Evolutionary conservation across 2,329 filamentous ascomycete genomes (phyloP), one percentile per base, ranked within the genome.

Genomic region (Pyricularia pennisetigena): DNA sequence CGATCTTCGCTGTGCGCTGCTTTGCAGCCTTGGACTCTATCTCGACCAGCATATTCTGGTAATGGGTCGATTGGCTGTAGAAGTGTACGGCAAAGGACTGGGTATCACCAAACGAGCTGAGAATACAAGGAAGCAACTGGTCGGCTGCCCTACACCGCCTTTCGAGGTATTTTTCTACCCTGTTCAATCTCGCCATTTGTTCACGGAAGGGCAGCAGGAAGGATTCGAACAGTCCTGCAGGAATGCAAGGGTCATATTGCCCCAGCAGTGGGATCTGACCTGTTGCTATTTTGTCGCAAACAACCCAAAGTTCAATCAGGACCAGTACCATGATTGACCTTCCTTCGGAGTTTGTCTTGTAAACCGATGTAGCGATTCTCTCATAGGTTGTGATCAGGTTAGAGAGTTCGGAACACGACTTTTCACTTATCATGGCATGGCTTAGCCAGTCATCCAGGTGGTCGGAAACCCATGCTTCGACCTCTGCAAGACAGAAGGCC

Each of bases 221-320:
- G 1, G 75, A 78, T 26, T 82, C 75, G 2, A 85, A 77, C 0
- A 83, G 67, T 0, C 71, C 61, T 0, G 67, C 14, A 0, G 79
- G 78, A 0, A 89, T 73, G 4, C 80, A 80, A 0, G 82, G 78
- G 8, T 79, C 73, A 69, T 86, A 89, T 0, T 84, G 73, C 0
- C 5, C 7, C 0, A 89, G 72, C 4, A 85, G 69, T 0, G 79
- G 76, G 23, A 79, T 76, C 0, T 75, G 68, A 0, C 68, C 14
- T 1, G 78, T 75, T 0, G 82, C 81, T 1, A 78, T 76, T 66
- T 77, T 82, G 69, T 90, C 87, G 35, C 82, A 81, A 0, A 83
- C 83, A 8, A 85, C 73, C 88, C 87, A 90, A 0, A 90, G 73
- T 68, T 89, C 85, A 2, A 87, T 71, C 0, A 84, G 71, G 0